A percentile compares a stretch with the other conserved stretches of the same genome.
Conservation (phyloP, 148 eudicot species). For the Pouteria glomerata region DNA sequence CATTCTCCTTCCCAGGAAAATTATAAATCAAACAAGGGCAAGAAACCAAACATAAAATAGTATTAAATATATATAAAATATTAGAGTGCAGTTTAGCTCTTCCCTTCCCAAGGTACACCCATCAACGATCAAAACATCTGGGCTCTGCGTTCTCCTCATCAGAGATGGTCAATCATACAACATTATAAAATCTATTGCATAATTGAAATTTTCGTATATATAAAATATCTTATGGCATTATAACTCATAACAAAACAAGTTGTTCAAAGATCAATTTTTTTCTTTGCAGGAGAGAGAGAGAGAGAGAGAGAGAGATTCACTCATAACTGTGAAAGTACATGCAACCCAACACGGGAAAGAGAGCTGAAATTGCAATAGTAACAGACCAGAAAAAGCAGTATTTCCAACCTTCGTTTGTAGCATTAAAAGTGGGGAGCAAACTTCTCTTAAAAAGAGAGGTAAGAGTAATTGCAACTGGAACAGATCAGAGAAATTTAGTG, state of each 20-base stretch:
- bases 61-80: neutral
- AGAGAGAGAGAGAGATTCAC: too few relatives aligned
- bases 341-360: neutral
- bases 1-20: too few relatives aligned
- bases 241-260: too few relatives aligned
- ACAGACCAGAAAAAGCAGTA: neutral
- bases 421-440: neutral
- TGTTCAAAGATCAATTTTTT: too few relatives aligned
- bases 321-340: too few relatives aligned
- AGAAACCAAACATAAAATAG: neutral
- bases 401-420: neutral
- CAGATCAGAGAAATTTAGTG: too few relatives aligned
- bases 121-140: conserved; percentile 2
- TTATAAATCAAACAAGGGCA: neutral
- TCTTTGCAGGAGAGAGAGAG: too few relatives aligned
- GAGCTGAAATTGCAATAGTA: neutral
- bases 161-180: conserved; percentile 3
- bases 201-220: too few relatives aligned
- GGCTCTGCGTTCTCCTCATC: neutral
- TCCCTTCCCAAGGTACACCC: conserved; percentile 30
- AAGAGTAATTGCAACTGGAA: too few relatives aligned
- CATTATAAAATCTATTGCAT: neutral
- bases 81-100: conserved; percentile 3
- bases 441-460: too few relatives aligned
- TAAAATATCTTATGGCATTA: neutral